phyloP scores from a whole-genome alignment of 345 rosid genomes.

The Cardamine occulta region DNA sequence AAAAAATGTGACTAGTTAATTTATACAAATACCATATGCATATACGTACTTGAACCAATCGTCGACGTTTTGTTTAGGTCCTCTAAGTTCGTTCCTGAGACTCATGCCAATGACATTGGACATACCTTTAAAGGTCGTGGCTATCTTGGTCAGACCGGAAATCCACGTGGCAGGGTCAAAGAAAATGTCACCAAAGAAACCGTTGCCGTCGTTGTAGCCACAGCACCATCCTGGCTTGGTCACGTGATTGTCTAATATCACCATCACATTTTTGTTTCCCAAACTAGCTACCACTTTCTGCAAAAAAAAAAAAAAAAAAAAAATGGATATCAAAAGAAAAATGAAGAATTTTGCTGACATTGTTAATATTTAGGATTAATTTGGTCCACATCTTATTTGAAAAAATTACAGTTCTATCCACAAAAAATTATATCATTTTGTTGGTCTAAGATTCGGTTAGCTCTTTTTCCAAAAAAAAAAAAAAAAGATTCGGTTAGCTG shows the following conservation, averaged over 20 bases:
- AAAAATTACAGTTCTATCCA: neutral
- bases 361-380: no score
- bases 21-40: no score
- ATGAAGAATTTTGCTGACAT: neutral
- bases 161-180: slow-evolving; percentile 79
- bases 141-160: slow-evolving; percentile 61
- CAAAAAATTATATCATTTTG: no score
- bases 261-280: slow-evolving; percentile 60
- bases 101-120: slow-evolving; percentile 79
- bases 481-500: neutral
- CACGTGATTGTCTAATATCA: slow-evolving; percentile 85
- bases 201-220: slow-evolving; percentile 66
- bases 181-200: slow-evolving; percentile 82
- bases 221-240: slow-evolving; percentile 96
- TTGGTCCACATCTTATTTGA: neutral
- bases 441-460: neutral
- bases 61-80: slow-evolving; percentile 64
- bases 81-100: slow-evolving; percentile 83
- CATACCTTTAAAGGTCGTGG: slow-evolving; percentile 57
- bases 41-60: slow-evolving; percentile 83
- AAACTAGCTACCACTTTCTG: slow-evolving; percentile 20
- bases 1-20: no score
- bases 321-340: neutral
- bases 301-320: neutral
- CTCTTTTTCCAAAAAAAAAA: no score